Conservation (phyloP, 2,329 filamentous ascomycete genomes). For the Fusarium albidum region DNA sequence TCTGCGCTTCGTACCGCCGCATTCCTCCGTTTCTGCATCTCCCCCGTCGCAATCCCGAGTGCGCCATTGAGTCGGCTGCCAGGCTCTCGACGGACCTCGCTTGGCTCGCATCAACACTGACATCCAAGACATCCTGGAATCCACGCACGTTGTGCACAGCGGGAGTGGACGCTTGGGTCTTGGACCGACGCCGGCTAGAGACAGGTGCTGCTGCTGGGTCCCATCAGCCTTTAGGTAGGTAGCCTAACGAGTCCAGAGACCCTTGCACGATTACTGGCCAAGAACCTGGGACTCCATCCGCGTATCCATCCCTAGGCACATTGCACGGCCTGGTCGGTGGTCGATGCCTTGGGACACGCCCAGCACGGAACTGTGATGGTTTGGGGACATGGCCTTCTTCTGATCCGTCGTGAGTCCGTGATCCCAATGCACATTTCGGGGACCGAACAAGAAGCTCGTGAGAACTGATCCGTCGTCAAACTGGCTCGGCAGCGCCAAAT, state of each 20-base stretch:
- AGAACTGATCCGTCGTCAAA: constrained; percentile 1
- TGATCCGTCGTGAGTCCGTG: constrained; percentile 6
- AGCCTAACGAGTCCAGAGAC: neutral
- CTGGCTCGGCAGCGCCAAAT: constrained; percentile 10
- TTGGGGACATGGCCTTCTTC: constrained; percentile 1
- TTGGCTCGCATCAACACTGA: constrained; percentile 19
- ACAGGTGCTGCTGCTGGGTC: constrained; percentile 5
- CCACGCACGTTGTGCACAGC: constrained; percentile 26
- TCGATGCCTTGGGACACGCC: constrained; percentile 7
- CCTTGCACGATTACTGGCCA: constrained; percentile 21
- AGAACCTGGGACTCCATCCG: constrained; percentile 22
- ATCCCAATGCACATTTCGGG: constrained; percentile 13
- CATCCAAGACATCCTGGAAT: constrained; percentile 21
- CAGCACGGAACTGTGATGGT: neutral
- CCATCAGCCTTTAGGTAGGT: no score
- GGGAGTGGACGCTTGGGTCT: constrained; percentile 17
- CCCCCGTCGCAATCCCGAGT: neutral
- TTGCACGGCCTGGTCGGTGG: constrained; percentile 9
- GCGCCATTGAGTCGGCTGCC: neutral
- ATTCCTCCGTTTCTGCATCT: constrained; percentile 1
- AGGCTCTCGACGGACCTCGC: constrained; percentile 8
- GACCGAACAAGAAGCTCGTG: constrained; percentile 20
- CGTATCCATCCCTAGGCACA: constrained; percentile 12
- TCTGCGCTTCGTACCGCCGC: neutral
- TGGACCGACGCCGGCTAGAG: neutral